Base-by-base conservation (phyloP, 2,329 filamentous ascomycete genomes). In the Bipolaris oryzae region DNA sequence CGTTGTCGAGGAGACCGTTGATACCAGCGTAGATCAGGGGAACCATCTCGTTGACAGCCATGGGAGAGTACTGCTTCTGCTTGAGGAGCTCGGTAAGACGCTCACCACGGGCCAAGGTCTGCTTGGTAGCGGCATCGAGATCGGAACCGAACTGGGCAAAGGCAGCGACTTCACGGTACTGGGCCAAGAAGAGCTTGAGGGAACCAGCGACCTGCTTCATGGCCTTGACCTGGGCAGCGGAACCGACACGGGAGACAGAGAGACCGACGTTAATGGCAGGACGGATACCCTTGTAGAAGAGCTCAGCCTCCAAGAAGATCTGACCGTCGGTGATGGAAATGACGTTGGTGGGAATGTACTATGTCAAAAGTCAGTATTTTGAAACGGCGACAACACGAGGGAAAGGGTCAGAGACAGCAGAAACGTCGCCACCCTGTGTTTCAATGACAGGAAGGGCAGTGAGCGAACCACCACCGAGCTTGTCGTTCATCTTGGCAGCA, bases 161-260 rank as follows among this genome's bases (percentile, higher is more conserved):
- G 74, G 95, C 95, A 76, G 95, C 95, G 66, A 99, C 95, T 84
- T 99, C 95, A 95, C 95, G 95, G 89, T 99, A 99, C 86, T 99
- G 95, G 76, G 95, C 95, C 90, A 99, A 91, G 92, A 98, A 99
- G 74, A 99, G 92, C 89, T 99, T 99, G 78, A 99, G 87, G 72
- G 94, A 98, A 88, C 95, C 95, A 77, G 95, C 95, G 75, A 99
- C 95, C 87, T 99, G 95, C 89, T 99, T 99, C 95, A 99, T 99
- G 84, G 95, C 93, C 91, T 98, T 99, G 81, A 98, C 88, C 88
- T 99, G 95, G 79, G 95, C 95, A 80, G 95, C 92, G 77, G 95
- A 99, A 80, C 95, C 95, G 89, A 99, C 95, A 91, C 95, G 95
- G 73, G 95, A 99, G 74, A 99, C 95, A 76, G 95, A 99, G 74